Evolutionary conservation across 306 rosid genomes (phyloP).

Genomic region (Cajanus cajan): DNA sequence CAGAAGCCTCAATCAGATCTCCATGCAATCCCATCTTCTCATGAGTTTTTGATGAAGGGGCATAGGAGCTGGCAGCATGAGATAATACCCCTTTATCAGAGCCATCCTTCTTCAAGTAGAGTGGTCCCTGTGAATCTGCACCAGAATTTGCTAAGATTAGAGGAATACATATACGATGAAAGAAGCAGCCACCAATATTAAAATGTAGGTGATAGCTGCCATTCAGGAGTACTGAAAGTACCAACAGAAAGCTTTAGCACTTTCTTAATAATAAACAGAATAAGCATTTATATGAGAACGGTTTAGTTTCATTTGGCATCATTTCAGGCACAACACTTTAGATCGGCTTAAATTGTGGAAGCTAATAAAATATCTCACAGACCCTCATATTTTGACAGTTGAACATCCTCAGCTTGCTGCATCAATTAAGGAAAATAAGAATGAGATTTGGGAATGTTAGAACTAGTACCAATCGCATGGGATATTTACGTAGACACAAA

Average conservation of each 20-base stretch:
- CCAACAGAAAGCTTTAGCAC: slow-evolving; percentile 13
- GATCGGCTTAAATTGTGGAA: slow-evolving; percentile 15
- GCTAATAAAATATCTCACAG: slow-evolving; percentile 35
- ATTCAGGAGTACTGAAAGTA: slow-evolving; percentile 12
- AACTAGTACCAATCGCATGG: slow-evolving; percentile 23
- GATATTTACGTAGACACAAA: slow-evolving; percentile 15
- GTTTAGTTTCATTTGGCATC: neutral
- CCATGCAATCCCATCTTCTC: slow-evolving; percentile 53
- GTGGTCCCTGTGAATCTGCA: slow-evolving; percentile 57
- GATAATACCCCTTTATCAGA: slow-evolving; percentile 58
- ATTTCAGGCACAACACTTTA: neutral
- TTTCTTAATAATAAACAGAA: neutral
- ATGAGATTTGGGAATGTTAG: slow-evolving; percentile 22
- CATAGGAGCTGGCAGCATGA: slow-evolving; percentile 45
- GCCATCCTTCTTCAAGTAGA: slow-evolving; percentile 50
- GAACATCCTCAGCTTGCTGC: slow-evolving; percentile 63
- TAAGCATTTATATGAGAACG: neutral
- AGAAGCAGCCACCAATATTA: neutral
- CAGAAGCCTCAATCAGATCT: slow-evolving; percentile 43
- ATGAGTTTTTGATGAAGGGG: slow-evolving; percentile 50
- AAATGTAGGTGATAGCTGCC: slow-evolving; percentile 21
- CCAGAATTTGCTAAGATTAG: slow-evolving; percentile 10
- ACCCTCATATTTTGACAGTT: slow-evolving; percentile 62
- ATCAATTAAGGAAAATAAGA: slow-evolving; percentile 37
- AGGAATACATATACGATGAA: neutral